phyloP scores from a whole-genome alignment of 805 yeast species.

The Peterozyma toletana region DNA sequence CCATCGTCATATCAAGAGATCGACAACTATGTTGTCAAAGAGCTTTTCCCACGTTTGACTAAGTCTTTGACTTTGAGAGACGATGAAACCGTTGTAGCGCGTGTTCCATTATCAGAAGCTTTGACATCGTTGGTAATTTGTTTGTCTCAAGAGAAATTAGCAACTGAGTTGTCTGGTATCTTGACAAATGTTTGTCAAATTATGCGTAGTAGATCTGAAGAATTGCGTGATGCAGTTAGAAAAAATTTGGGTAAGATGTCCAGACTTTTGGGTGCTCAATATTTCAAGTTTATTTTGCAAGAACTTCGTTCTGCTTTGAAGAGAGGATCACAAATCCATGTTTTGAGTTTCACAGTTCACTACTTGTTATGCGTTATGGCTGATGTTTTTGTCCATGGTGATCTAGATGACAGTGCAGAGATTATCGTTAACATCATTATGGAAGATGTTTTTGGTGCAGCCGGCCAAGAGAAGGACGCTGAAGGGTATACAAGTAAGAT shows the following conservation, averaged over 20 bases:
- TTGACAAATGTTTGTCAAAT: conserved; percentile 86
- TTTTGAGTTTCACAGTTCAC: conserved; percentile 84
- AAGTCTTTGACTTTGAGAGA: conserved; percentile 56
- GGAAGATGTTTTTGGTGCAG: conserved; percentile 90
- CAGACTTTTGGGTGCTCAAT: conserved; percentile 59
- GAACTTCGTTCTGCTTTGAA: conserved; percentile 75
- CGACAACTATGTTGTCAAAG: conserved; percentile 43
- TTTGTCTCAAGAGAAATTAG: conserved; percentile 48
- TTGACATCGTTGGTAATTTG: conserved; percentile 60
- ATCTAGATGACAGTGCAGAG: conserved; percentile 57
- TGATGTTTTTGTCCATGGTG: conserved; percentile 51
- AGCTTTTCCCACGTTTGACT: conserved; percentile 54
- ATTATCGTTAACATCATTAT: conserved; percentile 65
- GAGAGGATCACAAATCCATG: conserved; percentile 91
- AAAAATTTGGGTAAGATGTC: conserved; percentile 64
- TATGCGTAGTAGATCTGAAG: conserved; percentile 78
- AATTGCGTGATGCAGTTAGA: conserved; percentile 80
- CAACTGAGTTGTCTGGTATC: conserved; percentile 66
- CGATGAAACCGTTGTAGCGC: conserved; percentile 67
- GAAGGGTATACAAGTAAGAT: conserved; percentile 82
- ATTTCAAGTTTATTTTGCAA: conserved; percentile 64
- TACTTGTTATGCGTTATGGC: conserved; percentile 51
- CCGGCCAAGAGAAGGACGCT: conserved; percentile 92
- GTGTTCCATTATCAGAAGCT: conserved; percentile 81
- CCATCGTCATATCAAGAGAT: conserved; percentile 27